These are phyloP conservation scores for Daldinia caldariorum DNA, from an alignment of 495 filamentous ascomycete species.

Conservation along the genomic window DNA sequence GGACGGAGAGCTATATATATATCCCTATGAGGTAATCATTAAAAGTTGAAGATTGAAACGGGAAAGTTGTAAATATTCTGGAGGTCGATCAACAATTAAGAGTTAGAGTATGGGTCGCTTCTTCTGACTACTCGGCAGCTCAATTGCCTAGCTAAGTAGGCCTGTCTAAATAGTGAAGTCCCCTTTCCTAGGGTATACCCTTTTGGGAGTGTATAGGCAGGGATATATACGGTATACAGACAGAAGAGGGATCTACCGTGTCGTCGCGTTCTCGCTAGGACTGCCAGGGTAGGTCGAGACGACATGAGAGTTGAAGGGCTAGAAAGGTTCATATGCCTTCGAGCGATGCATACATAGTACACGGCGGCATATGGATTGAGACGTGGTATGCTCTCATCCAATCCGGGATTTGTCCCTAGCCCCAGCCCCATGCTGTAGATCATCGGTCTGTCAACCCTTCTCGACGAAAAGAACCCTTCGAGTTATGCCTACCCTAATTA, in stretches of 20 bases:
- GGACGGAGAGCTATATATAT: conserved; percentile 3
- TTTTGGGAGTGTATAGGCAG: not conserved
- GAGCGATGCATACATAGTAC: not conserved
- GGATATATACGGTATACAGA: not conserved
- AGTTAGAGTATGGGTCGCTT: not conserved
- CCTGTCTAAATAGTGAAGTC: not conserved
- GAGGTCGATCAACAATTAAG: not conserved
- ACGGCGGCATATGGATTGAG: conserved; percentile 18
- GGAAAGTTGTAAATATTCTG: not conserved
- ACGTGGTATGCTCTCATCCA: conserved; percentile 35
- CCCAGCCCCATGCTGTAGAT: conserved; percentile 33
- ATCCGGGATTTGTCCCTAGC: conserved; percentile 29
- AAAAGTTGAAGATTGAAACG: not conserved
- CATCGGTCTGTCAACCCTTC: conserved; percentile 12
- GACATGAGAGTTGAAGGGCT: not conserved
- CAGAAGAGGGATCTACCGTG: not conserved
- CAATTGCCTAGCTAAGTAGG: not conserved
- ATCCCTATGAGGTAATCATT: conserved; percentile 3
- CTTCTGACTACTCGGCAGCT: not conserved
- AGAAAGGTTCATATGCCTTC: not conserved
- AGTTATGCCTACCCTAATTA: conserved; percentile 13
- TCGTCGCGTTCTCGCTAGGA: not conserved
- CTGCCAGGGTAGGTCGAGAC: conserved; percentile 2
- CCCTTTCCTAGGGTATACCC: conserved; percentile 4
- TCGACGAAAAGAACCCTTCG: conserved; percentile 17